Evolutionary conservation across 371 early-diverging fungal genomes (phyloP).

Genomic region (Catenaria anguillulae): DNA sequence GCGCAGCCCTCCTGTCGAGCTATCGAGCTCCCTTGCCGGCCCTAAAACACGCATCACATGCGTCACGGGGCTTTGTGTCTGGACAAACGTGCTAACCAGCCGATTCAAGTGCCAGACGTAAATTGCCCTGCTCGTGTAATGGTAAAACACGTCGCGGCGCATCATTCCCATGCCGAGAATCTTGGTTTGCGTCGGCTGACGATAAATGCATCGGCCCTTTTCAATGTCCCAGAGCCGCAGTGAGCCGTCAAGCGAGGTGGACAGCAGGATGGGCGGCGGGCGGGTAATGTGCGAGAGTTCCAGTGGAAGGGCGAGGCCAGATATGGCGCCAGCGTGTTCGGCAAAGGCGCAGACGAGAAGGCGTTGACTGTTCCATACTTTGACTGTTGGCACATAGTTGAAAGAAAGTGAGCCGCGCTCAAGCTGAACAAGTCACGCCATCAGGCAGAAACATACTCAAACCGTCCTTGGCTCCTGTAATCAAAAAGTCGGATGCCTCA

Average conservation of each 20-base stretch:
- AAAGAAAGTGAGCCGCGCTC: no score
- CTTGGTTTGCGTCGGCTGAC: neutral
- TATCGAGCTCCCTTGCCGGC: neutral
- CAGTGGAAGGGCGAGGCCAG: neutral
- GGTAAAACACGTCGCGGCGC: constrained; percentile 3
- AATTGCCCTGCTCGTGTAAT: neutral
- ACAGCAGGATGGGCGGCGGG: neutral
- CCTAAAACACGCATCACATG: neutral
- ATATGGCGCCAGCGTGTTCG: neutral
- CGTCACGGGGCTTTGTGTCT: neutral
- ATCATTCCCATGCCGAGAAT: constrained; percentile 7
- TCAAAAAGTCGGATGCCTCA: neutral
- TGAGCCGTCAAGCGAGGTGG: neutral
- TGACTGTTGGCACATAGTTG: no score
- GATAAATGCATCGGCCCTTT: constrained; percentile 4
- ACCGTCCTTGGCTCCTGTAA: constrained; percentile 3
- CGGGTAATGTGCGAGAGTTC: neutral
- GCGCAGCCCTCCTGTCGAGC: no score
- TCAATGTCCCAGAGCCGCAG: constrained; percentile 6
- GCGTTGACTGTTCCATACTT: neutral
- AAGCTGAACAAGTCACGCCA: no score
- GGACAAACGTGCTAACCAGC: neutral
- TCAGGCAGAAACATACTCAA: neutral
- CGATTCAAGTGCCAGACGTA: constrained; percentile 5
- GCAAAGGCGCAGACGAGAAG: neutral